These are phyloP conservation scores for Salvia splendens DNA, from an alignment of 257 asterid genomes.

Conservation along the genomic window DNA sequence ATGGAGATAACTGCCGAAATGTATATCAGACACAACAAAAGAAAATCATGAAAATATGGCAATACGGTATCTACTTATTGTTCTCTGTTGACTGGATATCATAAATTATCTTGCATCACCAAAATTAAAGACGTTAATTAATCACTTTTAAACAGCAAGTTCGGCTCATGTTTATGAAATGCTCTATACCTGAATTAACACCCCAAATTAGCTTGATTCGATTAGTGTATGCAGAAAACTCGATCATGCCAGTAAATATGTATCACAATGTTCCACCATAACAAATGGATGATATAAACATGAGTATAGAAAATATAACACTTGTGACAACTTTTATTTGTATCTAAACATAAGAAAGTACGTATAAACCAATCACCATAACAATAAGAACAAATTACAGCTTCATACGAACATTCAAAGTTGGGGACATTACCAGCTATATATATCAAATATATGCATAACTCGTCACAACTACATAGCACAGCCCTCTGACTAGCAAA, in stretches of 20 bases:
- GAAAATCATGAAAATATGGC: slow-evolving; percentile 15
- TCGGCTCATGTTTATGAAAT: not conserved
- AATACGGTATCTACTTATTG: slow-evolving; percentile 3
- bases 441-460: not conserved
- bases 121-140: not conserved
- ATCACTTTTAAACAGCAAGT: not conserved
- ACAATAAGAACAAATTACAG: slow-evolving; percentile 6
- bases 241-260: not conserved
- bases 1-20: slow-evolving; percentile 8
- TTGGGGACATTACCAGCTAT: not conserved
- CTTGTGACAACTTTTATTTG: not conserved
- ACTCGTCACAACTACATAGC: not conserved
- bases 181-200: slow-evolving; percentile 1
- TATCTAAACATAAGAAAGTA: not conserved
- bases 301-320: not conserved
- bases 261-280: slow-evolving; percentile 5
- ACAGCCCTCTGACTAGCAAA: not conserved
- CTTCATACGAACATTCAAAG: slow-evolving; percentile 10
- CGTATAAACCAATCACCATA: not conserved
- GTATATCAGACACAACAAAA: not conserved
- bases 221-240: not conserved
- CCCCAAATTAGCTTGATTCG: slow-evolving; percentile 7
- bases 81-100: slow-evolving; percentile 1
- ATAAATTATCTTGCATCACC: slow-evolving; percentile 16
- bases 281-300: slow-evolving; percentile 13